Evolutionary conservation across 2,329 filamentous ascomycete species (phyloP).

Genomic region (Clonostachys rhizophaga): DNA sequence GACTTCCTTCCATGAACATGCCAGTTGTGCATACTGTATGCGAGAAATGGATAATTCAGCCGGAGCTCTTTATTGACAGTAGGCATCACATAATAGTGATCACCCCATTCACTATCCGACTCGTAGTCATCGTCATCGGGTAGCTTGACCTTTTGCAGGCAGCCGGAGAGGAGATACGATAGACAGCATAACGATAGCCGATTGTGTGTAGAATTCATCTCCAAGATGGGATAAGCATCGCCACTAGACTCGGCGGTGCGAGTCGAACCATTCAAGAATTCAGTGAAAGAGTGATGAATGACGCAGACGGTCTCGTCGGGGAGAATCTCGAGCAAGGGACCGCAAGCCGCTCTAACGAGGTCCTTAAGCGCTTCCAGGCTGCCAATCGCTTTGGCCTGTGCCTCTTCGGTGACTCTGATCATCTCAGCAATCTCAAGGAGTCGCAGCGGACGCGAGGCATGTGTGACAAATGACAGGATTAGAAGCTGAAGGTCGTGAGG

Average conservation of each 20-base stretch:
- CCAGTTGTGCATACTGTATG: no score
- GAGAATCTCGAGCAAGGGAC: conserved; percentile 36
- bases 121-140: no score
- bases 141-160: background rate
- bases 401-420: conserved; percentile 9
- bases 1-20: no score
- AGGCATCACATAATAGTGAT: no score
- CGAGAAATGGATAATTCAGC: no score
- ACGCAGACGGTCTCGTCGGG: conserved; percentile 36
- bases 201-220: background rate
- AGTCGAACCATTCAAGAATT: conserved; percentile 23
- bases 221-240: background rate
- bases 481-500: conserved; percentile 22
- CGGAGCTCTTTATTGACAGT: no score
- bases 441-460: conserved; percentile 32
- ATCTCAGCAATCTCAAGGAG: conserved; percentile 32
- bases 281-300: conserved; percentile 43
- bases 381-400: no score
- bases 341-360: conserved; percentile 29
- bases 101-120: no score
- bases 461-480: conserved; percentile 33
- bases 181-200: background rate
- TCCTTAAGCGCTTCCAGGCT: conserved; percentile 23
- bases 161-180: background rate
- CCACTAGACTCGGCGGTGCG: background rate